phyloP scores from a whole-genome alignment of 768 basidiomycete species.

The Phlebiopsis flavidoalba region DNA sequence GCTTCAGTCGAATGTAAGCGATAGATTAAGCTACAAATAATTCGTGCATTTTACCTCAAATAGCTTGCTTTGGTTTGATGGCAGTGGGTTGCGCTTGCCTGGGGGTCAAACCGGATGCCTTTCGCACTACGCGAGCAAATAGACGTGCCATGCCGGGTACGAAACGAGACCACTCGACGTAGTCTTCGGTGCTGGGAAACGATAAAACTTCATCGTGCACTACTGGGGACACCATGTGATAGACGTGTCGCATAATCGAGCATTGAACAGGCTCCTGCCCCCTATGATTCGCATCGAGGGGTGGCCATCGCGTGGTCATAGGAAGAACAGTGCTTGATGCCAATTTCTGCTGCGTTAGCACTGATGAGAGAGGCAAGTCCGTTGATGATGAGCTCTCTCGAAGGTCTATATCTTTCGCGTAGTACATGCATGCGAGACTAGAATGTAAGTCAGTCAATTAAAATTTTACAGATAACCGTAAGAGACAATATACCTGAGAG shows the following conservation, averaged over 20 bases:
- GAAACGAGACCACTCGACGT: too few species aligned
- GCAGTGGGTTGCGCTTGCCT: slow-evolving; percentile 34
- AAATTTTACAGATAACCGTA: not conserved
- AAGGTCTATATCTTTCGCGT: slow-evolving; percentile 42
- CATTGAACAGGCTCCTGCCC: too few species aligned
- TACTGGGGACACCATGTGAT: too few species aligned
- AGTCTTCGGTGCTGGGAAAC: too few species aligned
- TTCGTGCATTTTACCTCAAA: slow-evolving; percentile 26
- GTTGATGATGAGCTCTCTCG: slow-evolving; percentile 76
- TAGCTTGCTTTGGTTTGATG: slow-evolving; percentile 24
- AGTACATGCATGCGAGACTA: slow-evolving; percentile 15
- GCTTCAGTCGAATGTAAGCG: slow-evolving; percentile 30
- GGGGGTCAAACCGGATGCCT: slow-evolving; percentile 72
- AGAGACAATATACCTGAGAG: slow-evolving; percentile 15
- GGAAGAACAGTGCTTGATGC: slow-evolving; percentile 84
- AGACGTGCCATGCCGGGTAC: too few species aligned
- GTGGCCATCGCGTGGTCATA: slow-evolving; percentile 72
- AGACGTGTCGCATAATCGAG: too few species aligned
- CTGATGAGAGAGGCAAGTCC: slow-evolving; percentile 78
- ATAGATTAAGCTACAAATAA: not conserved
- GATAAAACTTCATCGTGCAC: too few species aligned
- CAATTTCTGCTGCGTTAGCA: slow-evolving; percentile 80
- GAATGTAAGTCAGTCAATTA: not conserved
- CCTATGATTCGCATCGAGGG: slow-evolving; percentile 62
- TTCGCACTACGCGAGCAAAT: slow-evolving; percentile 80